A percentile compares a stretch with the other conserved stretches of the same genome.
These are phyloP conservation scores for Xylariaceae sp. DNA, from an alignment of 2,329 filamentous ascomycete genomes.

Conservation along the genomic window DNA sequence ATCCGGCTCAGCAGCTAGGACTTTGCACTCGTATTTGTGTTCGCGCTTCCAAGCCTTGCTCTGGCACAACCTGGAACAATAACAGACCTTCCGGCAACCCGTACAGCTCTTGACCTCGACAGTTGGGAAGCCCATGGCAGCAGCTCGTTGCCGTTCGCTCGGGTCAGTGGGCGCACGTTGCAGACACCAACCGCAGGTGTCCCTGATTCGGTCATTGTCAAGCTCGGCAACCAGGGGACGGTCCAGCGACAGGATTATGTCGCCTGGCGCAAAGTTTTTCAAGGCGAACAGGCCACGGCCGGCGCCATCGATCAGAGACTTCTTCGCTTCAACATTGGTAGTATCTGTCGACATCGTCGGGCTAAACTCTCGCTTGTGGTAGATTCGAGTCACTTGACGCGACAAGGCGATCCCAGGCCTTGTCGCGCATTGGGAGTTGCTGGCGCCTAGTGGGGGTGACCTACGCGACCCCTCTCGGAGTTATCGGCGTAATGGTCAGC, in stretches of 20 bases:
- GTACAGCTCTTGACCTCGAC: conserved; percentile 24
- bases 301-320: conserved; percentile 20
- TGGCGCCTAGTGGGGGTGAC: too few relatives aligned
- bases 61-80: conserved; percentile 29
- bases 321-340: conserved; percentile 17
- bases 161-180: conserved; percentile 23
- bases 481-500: too few relatives aligned
- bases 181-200: conserved; percentile 29
- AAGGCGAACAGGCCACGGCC: conserved; percentile 27
- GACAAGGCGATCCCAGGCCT: too few relatives aligned
- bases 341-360: too few relatives aligned
- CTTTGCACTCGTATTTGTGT: conserved; percentile 28
- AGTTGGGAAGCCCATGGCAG: conserved; percentile 24
- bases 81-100: conserved; percentile 22
- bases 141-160: conserved; percentile 13
- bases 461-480: too few relatives aligned
- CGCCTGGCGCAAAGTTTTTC: conserved; percentile 23
- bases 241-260: conserved; percentile 20
- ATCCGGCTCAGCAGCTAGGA: conserved; percentile 20
- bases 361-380: too few relatives aligned
- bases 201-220: conserved; percentile 19
- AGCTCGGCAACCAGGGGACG: conserved; percentile 27
- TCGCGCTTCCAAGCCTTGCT: conserved; percentile 27
- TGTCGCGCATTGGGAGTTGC: too few relatives aligned
- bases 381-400: too few relatives aligned